Conservation (phyloP, 129 eudicot species). For the Arctium minus region DNA sequence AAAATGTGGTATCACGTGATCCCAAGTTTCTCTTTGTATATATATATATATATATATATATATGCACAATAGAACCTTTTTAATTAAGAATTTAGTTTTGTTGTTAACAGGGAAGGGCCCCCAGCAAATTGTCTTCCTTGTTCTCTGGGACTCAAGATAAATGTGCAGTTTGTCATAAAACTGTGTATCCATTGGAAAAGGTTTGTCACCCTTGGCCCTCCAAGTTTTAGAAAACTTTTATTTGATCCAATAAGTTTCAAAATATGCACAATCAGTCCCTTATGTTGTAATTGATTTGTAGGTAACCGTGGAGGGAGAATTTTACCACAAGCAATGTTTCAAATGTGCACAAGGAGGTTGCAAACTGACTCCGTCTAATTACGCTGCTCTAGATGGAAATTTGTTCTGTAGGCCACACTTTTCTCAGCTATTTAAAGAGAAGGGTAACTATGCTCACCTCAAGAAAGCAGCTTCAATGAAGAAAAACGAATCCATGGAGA, state of each 20-base stretch:
- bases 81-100: not conserved
- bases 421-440: slow-evolving; percentile 74
- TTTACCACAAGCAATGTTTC: slow-evolving; percentile 75
- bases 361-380: slow-evolving; percentile 52
- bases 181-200: slow-evolving; percentile 94
- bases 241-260: not conserved
- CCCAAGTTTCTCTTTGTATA: not conserved
- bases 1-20: too few relatives aligned
- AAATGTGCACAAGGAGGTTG: slow-evolving; percentile 88
- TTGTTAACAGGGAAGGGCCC: slow-evolving; percentile 37
- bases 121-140: slow-evolving; percentile 72
- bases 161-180: slow-evolving; percentile 70
- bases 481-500: slow-evolving; percentile 28
- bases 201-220: slow-evolving; percentile 17
- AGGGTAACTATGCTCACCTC: slow-evolving; percentile 55
- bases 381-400: slow-evolving; percentile 78
- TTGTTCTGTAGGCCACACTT: slow-evolving; percentile 83
- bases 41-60: not conserved
- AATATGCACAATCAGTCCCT: not conserved
- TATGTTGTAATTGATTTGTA: slow-evolving; percentile 2
- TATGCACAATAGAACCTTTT: not conserved
- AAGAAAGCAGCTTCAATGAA: slow-evolving; percentile 47
- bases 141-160: slow-evolving; percentile 90
- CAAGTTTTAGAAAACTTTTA: not conserved
- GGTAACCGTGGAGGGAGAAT: slow-evolving; percentile 82